These are phyloP conservation scores for Steccherinum ochraceum DNA, from an alignment of 768 basidiomycete genomes.

Conservation along the genomic window DNA sequence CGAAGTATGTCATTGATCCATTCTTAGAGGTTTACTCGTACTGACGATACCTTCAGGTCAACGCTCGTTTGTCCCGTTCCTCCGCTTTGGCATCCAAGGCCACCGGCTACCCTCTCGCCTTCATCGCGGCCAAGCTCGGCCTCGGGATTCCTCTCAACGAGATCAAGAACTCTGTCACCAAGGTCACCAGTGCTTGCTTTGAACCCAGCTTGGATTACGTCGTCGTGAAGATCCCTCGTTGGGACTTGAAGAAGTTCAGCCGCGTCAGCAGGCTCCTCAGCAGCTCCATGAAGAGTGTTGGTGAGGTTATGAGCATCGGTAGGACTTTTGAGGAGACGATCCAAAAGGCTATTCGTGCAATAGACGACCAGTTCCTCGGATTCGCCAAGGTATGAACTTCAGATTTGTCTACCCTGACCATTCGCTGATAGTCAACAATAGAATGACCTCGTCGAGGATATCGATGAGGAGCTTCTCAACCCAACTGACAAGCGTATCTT, in stretches of 20 bases:
- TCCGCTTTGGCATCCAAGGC: constrained; percentile 98
- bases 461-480: constrained; percentile 89
- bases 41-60: constrained; percentile 67
- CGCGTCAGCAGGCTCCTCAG: constrained; percentile 87
- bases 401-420: constrained; percentile 16
- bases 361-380: constrained; percentile 92
- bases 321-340: constrained; percentile 98
- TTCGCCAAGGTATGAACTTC: constrained; percentile 89
- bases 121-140: constrained; percentile 97
- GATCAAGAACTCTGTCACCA: constrained; percentile 96
- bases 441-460: constrained; percentile 84
- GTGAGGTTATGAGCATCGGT: constrained; percentile 99
- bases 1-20: constrained; percentile 50
- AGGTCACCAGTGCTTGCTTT: constrained; percentile 95
- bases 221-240: constrained; percentile 97
- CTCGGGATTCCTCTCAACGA: constrained; percentile 96
- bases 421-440: constrained; percentile 21
- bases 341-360: constrained; percentile 95
- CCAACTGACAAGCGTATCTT: constrained; percentile 98
- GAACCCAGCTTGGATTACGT: constrained; percentile 97
- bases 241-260: constrained; percentile 98
- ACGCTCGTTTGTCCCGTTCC: constrained; percentile 96
- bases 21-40: neutral
- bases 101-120: constrained; percentile 95
- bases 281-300: constrained; percentile 98